Evolutionary conservation across 23 red algal genomes (phyloP), one percentile per base, ranked within the genome.

Genomic region (Gracilaria domingensis): DNA sequence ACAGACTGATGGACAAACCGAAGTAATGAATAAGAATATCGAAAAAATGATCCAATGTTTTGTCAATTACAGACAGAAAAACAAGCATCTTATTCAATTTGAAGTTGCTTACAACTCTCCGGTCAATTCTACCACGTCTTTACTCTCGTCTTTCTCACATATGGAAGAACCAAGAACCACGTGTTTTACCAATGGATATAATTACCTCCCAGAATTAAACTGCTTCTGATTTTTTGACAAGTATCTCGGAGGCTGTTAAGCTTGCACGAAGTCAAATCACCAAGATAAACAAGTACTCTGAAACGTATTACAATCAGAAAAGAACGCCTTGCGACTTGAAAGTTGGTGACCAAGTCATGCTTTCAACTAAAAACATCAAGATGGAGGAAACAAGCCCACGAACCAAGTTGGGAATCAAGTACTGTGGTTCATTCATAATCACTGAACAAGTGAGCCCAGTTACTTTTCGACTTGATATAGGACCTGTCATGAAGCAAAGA

Each of bases 11-110:
- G 69, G 67, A 33, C 66, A 88, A 55, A 75, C 67, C 4, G 85
- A 88, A 37, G 69, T 88, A 39, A 58, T 77, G 37, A 88, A 88
- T 20, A 88, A 56, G 33, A 88, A 76, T 20, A 75, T 74, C 66
- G 37, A 88, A 58, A 69, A 78, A 78, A 77, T 88, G 39, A 75
- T 88, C 24, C 26, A 45, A 11, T 78, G 17, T 28, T 88, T 76
- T 64, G 62, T 88, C 32, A 88, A 57, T 35, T 33, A 33, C 44
- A 30, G 72, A 28, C 40, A 88, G 25, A 35, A 45, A 11, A 62
- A 77, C 57, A 38, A 39, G 17, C 69, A 88, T 34, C 40, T 78
- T 20, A 33, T 77, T 26, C 9, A 73, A 8, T 61, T 57, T 44
- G 85, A 88, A 58, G 85, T 53, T 29, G 28, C 67, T 14, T 78